Percentiles rank a stretch among this genome's conserved stretches.
phyloP scores from a whole-genome alignment of 139 green algal genomes.

The Picochlorum sp. region DNA sequence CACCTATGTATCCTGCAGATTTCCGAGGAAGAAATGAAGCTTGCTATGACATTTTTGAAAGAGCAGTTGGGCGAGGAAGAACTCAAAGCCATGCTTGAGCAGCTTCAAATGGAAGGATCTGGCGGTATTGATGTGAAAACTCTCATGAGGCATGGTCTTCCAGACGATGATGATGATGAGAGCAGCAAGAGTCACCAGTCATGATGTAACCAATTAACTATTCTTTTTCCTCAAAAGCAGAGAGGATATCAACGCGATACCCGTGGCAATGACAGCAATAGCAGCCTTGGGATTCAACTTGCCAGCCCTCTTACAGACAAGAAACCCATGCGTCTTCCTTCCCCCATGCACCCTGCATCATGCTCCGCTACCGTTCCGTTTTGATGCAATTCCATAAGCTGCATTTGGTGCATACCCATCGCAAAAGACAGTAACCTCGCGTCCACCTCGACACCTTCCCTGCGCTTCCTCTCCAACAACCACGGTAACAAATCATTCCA shows the following conservation, averaged over 20 bases:
- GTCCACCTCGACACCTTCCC: slow-evolving; percentile 40
- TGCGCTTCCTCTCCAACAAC: slow-evolving; percentile 24
- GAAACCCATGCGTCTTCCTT: too few species aligned
- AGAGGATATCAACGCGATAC: too few species aligned
- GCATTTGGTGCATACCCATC: slow-evolving; percentile 22
- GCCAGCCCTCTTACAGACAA: too few species aligned
- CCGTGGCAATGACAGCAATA: too few species aligned
- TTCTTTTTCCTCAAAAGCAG: too few species aligned
- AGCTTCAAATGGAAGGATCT: slow-evolving; percentile 22
- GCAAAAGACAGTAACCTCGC: slow-evolving; percentile 42
- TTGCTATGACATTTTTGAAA: slow-evolving; percentile 54
- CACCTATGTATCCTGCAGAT: slow-evolving; percentile 24
- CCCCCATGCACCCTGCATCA: background rate
- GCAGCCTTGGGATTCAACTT: too few species aligned
- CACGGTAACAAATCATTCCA: slow-evolving; percentile 24
- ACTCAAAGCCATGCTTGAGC: slow-evolving; percentile 47
- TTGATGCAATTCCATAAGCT: background rate
- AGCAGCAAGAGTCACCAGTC: too few species aligned
- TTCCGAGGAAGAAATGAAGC: slow-evolving; percentile 46
- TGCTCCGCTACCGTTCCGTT: background rate
- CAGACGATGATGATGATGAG: too few species aligned
- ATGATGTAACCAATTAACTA: too few species aligned
- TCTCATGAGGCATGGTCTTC: too few species aligned
- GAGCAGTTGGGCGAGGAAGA: slow-evolving; percentile 64
- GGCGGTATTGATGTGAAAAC: background rate